Conservation (phyloP, 164 flowering plant genomes). For the Chimonanthus praecox region DNA sequence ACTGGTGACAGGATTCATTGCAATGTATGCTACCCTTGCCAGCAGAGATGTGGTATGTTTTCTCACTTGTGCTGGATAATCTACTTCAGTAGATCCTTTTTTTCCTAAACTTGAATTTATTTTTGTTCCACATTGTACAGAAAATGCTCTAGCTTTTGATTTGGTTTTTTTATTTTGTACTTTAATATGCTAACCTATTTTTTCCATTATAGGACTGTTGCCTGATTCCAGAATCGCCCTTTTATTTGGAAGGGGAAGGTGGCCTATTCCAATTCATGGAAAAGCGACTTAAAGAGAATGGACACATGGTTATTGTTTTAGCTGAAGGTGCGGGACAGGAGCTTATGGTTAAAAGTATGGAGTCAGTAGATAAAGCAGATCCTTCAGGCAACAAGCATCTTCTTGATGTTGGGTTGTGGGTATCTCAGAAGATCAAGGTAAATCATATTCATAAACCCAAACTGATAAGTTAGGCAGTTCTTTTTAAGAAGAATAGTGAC, state of each 20-base stretch:
- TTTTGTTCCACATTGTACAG: neutral
- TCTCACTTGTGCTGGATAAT: neutral
- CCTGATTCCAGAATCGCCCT: constrained; percentile 64
- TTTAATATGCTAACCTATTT: neutral
- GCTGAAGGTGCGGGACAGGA: constrained; percentile 72
- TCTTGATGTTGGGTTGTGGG: constrained; percentile 74
- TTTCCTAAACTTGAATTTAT: neutral
- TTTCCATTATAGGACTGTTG: constrained; percentile 40
- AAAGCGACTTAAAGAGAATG: constrained; percentile 45
- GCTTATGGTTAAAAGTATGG: constrained; percentile 34
- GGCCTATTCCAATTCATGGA: constrained; percentile 52
- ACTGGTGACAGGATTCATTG: constrained; percentile 54
- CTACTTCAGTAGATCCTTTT: neutral
- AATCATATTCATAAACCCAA: neutral
- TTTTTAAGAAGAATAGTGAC: no score
- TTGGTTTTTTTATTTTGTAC: neutral
- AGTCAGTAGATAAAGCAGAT: constrained; percentile 43
- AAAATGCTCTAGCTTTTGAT: neutral
- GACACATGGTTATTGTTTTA: constrained; percentile 56
- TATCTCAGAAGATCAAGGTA: constrained; percentile 71
- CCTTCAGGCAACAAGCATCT: constrained; percentile 81
- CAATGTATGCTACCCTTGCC: constrained; percentile 71
- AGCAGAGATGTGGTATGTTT: constrained; percentile 52
- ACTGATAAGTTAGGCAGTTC: no score
- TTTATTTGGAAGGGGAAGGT: constrained; percentile 54